A percentile compares a stretch with the other conserved stretches of the same genome.
Conservation (phyloP, 805 yeast genomes). For the Saccharomycopsis fodiens region DNA sequence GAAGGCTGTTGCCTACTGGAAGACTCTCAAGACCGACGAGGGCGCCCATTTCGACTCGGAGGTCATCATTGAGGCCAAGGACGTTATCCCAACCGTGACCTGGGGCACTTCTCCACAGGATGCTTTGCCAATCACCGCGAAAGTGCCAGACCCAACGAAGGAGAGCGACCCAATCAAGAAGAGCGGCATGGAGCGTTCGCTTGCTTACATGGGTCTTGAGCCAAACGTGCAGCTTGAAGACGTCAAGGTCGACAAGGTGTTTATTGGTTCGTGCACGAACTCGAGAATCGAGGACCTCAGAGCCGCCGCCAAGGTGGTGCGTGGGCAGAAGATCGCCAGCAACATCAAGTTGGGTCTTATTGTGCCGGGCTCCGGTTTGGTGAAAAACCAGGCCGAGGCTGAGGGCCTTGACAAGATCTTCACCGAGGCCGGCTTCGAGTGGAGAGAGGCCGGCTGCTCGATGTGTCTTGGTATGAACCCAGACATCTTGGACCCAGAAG, state of each 20-base stretch:
- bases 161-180: slow-evolving; percentile 64
- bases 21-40: slow-evolving; percentile 75
- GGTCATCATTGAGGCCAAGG: slow-evolving; percentile 70
- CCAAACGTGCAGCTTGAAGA: slow-evolving; percentile 74
- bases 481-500: slow-evolving; percentile 88
- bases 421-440: slow-evolving; percentile 87
- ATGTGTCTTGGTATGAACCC: slow-evolving; percentile 99
- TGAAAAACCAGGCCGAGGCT: slow-evolving; percentile 85
- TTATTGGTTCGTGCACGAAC: slow-evolving; percentile 97
- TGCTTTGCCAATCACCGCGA: slow-evolving; percentile 87
- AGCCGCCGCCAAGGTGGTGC: slow-evolving; percentile 88
- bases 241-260: slow-evolving; percentile 84
- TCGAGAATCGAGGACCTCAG: slow-evolving; percentile 95
- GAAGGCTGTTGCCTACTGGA: slow-evolving; percentile 89
- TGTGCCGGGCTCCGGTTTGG: slow-evolving; percentile 97
- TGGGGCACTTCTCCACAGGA: slow-evolving; percentile 99
- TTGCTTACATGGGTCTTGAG: slow-evolving; percentile 82
- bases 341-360: slow-evolving; percentile 77
- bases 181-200: slow-evolving; percentile 85
- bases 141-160: slow-evolving; percentile 83
- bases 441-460: slow-evolving; percentile 99
- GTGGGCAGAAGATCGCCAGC: slow-evolving; percentile 81
- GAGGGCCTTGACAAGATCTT: slow-evolving; percentile 94
- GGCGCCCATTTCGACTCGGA: slow-evolving; percentile 88
- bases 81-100: slow-evolving; percentile 91